phyloP scores from a whole-genome alignment of 2,329 filamentous ascomycete species.

The Stylonectria norvegica region DNA sequence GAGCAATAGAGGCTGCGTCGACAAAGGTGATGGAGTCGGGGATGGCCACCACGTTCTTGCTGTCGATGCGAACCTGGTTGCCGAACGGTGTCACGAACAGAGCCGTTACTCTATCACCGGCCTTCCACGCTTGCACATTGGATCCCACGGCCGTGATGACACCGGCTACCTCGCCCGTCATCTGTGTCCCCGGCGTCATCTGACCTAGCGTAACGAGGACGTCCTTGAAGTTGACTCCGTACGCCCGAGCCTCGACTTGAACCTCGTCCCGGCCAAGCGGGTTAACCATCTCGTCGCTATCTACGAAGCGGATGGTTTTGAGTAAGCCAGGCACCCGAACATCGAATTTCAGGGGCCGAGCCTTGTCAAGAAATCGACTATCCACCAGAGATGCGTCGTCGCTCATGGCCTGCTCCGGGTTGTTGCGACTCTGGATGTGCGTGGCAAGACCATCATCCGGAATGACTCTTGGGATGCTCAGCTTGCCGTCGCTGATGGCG shows the following conservation, averaged over 20 bases:
- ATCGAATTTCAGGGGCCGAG: constrained; percentile 12
- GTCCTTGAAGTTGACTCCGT: neutral
- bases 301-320: constrained; percentile 13
- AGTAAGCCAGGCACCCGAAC: constrained; percentile 14
- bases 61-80: neutral
- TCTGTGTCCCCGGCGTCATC: no score
- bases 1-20: neutral
- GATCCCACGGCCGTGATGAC: constrained; percentile 11
- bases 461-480: constrained; percentile 12
- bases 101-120: no score
- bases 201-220: no score
- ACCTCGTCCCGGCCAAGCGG: neutral
- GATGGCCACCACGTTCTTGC: neutral
- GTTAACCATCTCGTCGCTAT: constrained; percentile 1
- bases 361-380: constrained; percentile 3
- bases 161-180: no score
- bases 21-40: neutral
- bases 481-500: constrained; percentile 7
- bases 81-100: neutral
- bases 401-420: constrained; percentile 3
- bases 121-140: constrained; percentile 9
- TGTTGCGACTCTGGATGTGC: neutral
- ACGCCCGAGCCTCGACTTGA: neutral
- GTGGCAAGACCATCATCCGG: constrained; percentile 1
- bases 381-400: constrained; percentile 8